Conservation (phyloP, 2,329 filamentous ascomycete genomes). For the Aotearoamyces nothofagi region DNA sequence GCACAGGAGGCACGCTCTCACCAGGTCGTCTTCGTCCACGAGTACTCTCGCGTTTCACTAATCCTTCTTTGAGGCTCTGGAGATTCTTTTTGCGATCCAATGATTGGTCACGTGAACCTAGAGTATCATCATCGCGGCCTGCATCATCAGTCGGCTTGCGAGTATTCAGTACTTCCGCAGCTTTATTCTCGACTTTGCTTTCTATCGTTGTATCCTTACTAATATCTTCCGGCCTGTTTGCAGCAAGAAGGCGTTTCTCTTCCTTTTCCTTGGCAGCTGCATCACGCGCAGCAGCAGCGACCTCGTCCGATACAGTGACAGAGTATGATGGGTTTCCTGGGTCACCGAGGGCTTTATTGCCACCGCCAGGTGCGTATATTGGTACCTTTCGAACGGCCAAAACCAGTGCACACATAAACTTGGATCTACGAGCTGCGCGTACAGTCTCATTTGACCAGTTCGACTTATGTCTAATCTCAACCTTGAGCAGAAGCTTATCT, state of each 20-base stretch:
- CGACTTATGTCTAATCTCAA: slow-evolving; percentile 83
- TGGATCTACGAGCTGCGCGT: slow-evolving; percentile 68
- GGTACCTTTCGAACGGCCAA: slow-evolving; percentile 75
- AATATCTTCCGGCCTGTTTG: neutral
- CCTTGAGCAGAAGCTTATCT: slow-evolving; percentile 71
- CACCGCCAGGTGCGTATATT: slow-evolving; percentile 69
- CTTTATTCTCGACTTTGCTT: slow-evolving; percentile 20
- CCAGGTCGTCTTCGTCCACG: slow-evolving; percentile 15
- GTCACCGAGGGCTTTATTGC: slow-evolving; percentile 41
- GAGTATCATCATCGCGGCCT: slow-evolving; percentile 17
- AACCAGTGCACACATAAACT: slow-evolving; percentile 92
- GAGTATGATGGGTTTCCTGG: slow-evolving; percentile 69
- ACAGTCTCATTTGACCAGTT: slow-evolving; percentile 83
- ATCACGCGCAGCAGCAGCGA: slow-evolving; percentile 48
- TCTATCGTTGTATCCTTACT: slow-evolving; percentile 4
- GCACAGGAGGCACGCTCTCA: slow-evolving; percentile 9
- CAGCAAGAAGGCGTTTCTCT: slow-evolving; percentile 40
- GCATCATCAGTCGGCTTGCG: slow-evolving; percentile 23
- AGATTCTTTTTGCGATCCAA: slow-evolving; percentile 11
- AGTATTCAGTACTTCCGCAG: slow-evolving; percentile 25
- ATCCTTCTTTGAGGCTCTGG: slow-evolving; percentile 9
- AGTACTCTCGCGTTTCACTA: slow-evolving; percentile 16
- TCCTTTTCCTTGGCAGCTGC: slow-evolving; percentile 45
- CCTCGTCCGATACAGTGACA: slow-evolving; percentile 56
- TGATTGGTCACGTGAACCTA: slow-evolving; percentile 3